A percentile compares a stretch with the other conserved stretches of the same genome.
Evolutionary conservation across 108 stramenopile genomes (phyloP).

Genomic region (Nannochloropsis granulata): DNA sequence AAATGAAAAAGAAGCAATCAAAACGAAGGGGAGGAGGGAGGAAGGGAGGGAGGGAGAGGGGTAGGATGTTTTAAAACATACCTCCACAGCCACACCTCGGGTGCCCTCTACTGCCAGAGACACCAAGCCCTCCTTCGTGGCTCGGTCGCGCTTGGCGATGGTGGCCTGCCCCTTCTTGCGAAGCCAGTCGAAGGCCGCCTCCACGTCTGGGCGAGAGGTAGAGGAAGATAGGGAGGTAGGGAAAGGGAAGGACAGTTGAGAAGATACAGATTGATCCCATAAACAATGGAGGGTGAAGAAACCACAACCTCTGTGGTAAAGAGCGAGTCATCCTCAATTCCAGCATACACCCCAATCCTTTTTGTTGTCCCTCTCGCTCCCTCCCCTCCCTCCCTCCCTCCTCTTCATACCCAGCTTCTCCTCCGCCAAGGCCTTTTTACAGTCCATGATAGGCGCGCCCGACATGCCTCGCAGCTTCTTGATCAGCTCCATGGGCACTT

Average conservation of each 20-base stretch:
- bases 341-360: not conserved
- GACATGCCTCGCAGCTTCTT: constrained; percentile 41
- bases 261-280: too few relatives aligned
- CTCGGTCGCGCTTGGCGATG: constrained; percentile 13
- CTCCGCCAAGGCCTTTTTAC: constrained; percentile 11
- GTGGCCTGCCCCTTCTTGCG: constrained; percentile 37
- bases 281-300: too few relatives aligned
- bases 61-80: not conserved
- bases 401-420: not conserved
- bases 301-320: too few relatives aligned
- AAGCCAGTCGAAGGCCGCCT: constrained; percentile 42
- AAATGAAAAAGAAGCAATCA: too few relatives aligned
- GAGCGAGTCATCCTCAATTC: not conserved
- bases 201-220: too few relatives aligned
- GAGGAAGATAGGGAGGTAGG: too few relatives aligned
- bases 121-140: constrained; percentile 17
- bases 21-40: too few relatives aligned
- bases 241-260: too few relatives aligned
- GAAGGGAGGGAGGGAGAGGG: not conserved
- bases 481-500: constrained; percentile 16
- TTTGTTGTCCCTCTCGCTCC: constrained; percentile 11
- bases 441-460: constrained; percentile 42
- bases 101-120: constrained; percentile 5
- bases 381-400: not conserved
- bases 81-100: constrained; percentile 25